Percentiles rank a stretch among this genome's conserved stretches.
Conservation (phyloP, 176 grass and related monocot genomes). For the Aegilops umbellulata region DNA sequence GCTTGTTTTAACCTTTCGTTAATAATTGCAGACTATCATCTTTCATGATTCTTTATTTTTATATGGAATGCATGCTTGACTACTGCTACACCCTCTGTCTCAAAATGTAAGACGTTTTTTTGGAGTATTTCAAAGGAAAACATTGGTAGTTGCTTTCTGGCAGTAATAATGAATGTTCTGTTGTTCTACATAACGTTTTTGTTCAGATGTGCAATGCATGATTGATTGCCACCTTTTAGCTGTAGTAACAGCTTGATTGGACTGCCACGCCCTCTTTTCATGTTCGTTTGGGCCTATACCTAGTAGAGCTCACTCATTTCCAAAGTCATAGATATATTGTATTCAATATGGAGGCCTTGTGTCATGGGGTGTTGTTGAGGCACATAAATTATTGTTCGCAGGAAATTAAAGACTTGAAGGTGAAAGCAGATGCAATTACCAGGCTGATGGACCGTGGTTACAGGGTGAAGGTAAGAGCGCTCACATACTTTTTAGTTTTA, state of each 20-base stretch:
- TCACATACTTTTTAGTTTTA: neutral
- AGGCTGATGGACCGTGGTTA: slow-evolving; percentile 52
- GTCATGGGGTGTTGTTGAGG: neutral
- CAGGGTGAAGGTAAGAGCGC: slow-evolving; percentile 39
- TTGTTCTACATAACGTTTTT: too few species aligned
- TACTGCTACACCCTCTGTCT: too few species aligned
- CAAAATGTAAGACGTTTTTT: too few species aligned
- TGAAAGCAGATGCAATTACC: slow-evolving; percentile 49
- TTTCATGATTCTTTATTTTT: neutral
- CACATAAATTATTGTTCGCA: neutral
- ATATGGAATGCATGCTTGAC: too few species aligned
- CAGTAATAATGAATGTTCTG: too few species aligned
- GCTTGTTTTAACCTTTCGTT: too few species aligned
- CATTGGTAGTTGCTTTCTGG: too few species aligned
- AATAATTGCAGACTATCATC: neutral
- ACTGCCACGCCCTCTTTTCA: neutral
- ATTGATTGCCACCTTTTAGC: slow-evolving; percentile 37
- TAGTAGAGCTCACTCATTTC: neutral
- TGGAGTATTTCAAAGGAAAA: neutral
- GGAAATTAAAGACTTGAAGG: slow-evolving; percentile 51
- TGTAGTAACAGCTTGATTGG: slow-evolving; percentile 11
- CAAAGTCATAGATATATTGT: neutral
- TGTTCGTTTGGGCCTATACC: neutral
- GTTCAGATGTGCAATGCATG: neutral
- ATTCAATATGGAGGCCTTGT: neutral